Evolutionary conservation across 129 eudicot species (phyloP).

Genomic region (Erigeron canadensis): DNA sequence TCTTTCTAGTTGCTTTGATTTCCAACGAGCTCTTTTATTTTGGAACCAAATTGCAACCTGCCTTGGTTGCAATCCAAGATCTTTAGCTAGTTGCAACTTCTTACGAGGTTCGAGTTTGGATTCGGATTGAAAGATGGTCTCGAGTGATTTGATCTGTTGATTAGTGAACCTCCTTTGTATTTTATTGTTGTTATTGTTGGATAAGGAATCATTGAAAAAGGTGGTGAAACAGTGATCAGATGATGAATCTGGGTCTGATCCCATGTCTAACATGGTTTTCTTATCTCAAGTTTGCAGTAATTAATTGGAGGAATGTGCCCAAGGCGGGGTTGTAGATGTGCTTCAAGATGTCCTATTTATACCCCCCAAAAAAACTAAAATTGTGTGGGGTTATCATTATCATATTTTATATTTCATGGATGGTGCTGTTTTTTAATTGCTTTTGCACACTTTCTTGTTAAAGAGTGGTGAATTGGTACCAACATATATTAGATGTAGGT

Average conservation of each 20-base stretch:
- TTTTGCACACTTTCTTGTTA: not conserved
- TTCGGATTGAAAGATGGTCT: conserved; percentile 51
- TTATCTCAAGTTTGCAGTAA: not conserved
- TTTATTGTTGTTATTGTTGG: conserved; percentile 40
- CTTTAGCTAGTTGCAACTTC: conserved; percentile 60
- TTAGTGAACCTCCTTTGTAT: conserved; percentile 50
- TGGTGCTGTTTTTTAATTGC: not conserved
- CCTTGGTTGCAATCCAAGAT: conserved; percentile 65
- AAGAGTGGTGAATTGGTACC: not conserved
- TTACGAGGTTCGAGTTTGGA: conserved; percentile 60
- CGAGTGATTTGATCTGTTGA: conserved; percentile 60
- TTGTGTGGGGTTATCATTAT: conserved; percentile 13
- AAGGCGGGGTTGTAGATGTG: conserved; percentile 26
- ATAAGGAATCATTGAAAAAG: conserved; percentile 11
- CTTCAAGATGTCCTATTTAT: conserved; percentile 23
- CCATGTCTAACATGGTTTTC: conserved; percentile 19
- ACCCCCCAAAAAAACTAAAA: not conserved
- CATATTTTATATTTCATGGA: conserved; percentile 4
- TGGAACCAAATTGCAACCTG: conserved; percentile 85
- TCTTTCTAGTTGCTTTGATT: conserved; percentile 61
- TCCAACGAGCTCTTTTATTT: conserved; percentile 73
- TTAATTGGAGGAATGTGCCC: conserved; percentile 17
- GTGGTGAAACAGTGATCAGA: conserved; percentile 28
- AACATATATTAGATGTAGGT: too few species aligned
- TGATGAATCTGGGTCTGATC: conserved; percentile 26